Evolutionary conservation across 306 rosid species (phyloP).

Genomic region (Pyrus betulifolia): DNA sequence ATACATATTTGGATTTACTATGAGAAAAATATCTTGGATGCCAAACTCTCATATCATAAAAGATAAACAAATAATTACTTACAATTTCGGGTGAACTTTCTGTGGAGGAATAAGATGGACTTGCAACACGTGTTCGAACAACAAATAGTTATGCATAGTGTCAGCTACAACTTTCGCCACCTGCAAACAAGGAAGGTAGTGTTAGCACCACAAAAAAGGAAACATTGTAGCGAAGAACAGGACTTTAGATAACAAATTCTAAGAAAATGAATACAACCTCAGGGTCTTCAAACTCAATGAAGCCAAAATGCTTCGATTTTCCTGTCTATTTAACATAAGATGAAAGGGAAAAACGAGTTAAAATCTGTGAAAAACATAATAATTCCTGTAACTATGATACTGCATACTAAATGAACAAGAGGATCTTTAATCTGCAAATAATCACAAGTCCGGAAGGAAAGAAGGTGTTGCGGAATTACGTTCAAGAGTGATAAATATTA

Average conservation of each 20-base stretch:
- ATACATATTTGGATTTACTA: neutral
- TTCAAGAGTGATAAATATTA: neutral
- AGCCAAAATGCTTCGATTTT: constrained; percentile 75
- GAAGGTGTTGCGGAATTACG: neutral
- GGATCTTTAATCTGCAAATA: neutral
- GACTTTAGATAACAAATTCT: neutral
- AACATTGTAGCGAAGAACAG: neutral
- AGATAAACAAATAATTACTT: constrained; percentile 21
- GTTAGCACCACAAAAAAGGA: neutral
- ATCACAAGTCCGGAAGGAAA: neutral
- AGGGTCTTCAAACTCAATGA: constrained; percentile 72
- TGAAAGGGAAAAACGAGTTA: neutral
- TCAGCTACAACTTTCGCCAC: constrained; percentile 86
- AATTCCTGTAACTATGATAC: neutral
- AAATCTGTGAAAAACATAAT: neutral
- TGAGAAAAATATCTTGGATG: neutral
- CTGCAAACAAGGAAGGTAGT: constrained; percentile 30
- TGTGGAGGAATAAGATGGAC: constrained; percentile 57
- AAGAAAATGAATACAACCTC: constrained; percentile 40
- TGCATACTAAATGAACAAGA: neutral
- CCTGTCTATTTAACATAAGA: constrained; percentile 46
- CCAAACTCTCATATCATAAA: neutral
- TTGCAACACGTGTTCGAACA: constrained; percentile 72
- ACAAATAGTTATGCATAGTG: constrained; percentile 83
- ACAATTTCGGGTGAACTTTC: constrained; percentile 72